phyloP scores from a whole-genome alignment of 73 alveolate genomes.

The Symbiodinium pilosum region DNA sequence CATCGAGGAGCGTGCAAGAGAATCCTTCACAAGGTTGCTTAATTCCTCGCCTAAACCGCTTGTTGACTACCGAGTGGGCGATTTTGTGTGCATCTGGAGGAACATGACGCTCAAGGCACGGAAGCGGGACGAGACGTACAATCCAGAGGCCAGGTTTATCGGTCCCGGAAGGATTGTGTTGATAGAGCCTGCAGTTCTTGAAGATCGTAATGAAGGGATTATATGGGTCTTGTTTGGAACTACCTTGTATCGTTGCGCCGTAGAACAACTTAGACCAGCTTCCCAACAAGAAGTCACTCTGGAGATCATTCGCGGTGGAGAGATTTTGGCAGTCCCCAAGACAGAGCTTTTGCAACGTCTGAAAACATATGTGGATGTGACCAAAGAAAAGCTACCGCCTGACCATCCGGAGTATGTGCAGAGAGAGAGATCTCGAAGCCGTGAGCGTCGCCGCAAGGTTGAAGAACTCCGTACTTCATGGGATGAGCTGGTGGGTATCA shows the following conservation, averaged over 20 bases:
- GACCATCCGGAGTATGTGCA: background rate
- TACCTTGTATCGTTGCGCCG: background rate
- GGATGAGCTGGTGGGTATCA: constrained; percentile 15
- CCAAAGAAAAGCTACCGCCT: background rate
- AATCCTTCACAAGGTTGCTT: background rate
- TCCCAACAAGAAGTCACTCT: background rate
- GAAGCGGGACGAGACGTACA: background rate
- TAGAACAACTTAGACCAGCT: constrained; percentile 19
- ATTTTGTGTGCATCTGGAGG: constrained; percentile 34
- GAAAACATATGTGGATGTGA: constrained; percentile 1
- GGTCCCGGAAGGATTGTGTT: constrained; percentile 30
- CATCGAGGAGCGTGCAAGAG: background rate
- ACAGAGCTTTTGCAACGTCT: background rate
- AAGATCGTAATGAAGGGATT: background rate
- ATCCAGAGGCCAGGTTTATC: constrained; percentile 13
- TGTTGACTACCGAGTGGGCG: background rate
- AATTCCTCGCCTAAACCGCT: background rate
- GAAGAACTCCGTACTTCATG: background rate
- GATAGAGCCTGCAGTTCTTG: background rate
- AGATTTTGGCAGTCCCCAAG: background rate
- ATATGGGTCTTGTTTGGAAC: constrained; percentile 26
- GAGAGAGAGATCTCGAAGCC: background rate
- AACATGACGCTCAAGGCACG: constrained; percentile 12
- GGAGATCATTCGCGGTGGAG: background rate
- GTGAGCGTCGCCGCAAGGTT: background rate